phyloP scores from a whole-genome alignment of 2,329 filamentous ascomycete genomes.

The Phyllosticta citrichinensis region DNA sequence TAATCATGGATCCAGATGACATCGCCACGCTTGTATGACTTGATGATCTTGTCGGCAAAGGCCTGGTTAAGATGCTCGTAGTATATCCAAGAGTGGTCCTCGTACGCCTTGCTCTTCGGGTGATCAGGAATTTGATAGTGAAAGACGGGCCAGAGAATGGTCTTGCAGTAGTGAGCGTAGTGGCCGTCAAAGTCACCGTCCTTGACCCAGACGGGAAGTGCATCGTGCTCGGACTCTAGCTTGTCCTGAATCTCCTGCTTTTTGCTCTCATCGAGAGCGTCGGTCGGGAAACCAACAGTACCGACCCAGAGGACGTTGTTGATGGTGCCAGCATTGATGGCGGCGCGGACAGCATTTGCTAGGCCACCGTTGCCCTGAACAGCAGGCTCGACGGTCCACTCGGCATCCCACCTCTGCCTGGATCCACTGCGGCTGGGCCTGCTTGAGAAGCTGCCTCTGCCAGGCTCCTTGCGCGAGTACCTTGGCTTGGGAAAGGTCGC shows the following conservation, averaged over 20 bases:
- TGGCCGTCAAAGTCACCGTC: conserved; percentile 93
- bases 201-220: conserved; percentile 72
- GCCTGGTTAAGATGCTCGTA: conserved; percentile 88
- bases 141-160: conserved; percentile 94
- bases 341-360: conserved; percentile 76
- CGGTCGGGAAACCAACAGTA: conserved; percentile 87
- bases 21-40: conserved; percentile 88
- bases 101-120: conserved; percentile 94
- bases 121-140: conserved; percentile 98
- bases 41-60: conserved; percentile 82
- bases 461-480: conserved; percentile 15
- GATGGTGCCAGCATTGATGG: conserved; percentile 57
- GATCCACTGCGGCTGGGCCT: conserved; percentile 21
- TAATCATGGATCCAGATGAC: conserved; percentile 95
- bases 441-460: conserved; percentile 11
- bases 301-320: conserved; percentile 82
- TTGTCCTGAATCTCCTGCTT: conserved; percentile 76
- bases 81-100: conserved; percentile 93
- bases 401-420: conserved; percentile 57
- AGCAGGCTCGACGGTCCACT: conserved; percentile 74
- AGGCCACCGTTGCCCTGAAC: conserved; percentile 90
- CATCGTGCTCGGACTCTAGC: conserved; percentile 71
- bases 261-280: conserved; percentile 65
- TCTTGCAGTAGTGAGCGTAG: conserved; percentile 94
- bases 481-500: conserved; percentile 14